Conservation (phyloP, 139 green algal species). For the Volvox reticuliferus region DNA sequence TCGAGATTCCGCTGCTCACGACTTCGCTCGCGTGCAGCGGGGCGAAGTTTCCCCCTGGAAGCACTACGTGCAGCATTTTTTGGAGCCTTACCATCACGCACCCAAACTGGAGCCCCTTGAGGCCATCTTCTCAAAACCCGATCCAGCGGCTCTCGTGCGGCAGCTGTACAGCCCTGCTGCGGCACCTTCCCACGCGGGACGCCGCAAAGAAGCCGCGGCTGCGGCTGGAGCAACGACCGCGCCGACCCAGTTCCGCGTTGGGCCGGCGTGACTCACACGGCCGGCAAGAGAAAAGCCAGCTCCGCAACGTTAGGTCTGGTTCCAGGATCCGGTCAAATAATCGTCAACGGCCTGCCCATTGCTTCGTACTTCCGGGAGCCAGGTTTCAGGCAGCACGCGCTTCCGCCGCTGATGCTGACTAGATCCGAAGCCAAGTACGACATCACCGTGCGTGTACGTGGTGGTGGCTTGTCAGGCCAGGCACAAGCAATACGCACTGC, state of each 20-base stretch:
- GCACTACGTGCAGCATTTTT: slow-evolving; percentile 61
- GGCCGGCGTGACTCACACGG: slow-evolving; percentile 23
- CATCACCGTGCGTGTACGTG: slow-evolving; percentile 69
- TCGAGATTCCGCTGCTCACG: slow-evolving; percentile 11
- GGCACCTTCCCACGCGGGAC: not conserved
- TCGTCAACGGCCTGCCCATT: slow-evolving; percentile 81
- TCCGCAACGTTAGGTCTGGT: slow-evolving; percentile 69
- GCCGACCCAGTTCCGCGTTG: not conserved
- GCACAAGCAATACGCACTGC: slow-evolving; percentile 87
- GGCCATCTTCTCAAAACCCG: slow-evolving; percentile 48
- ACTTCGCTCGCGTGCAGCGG: slow-evolving; percentile 46
- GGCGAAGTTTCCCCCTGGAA: slow-evolving; percentile 53
- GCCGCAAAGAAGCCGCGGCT: not conserved
- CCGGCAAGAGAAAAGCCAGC: slow-evolving; percentile 79
- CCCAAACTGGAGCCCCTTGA: slow-evolving; percentile 57
- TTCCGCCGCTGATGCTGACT: slow-evolving; percentile 87
- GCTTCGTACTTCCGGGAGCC: slow-evolving; percentile 83
- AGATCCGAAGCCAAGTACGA: slow-evolving; percentile 77
- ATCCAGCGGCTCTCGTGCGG: not conserved
- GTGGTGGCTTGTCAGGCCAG: slow-evolving; percentile 73
- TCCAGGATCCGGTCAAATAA: slow-evolving; percentile 70
- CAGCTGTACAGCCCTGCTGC: not conserved
- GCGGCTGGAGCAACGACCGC: not conserved
- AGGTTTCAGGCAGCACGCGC: slow-evolving; percentile 68
- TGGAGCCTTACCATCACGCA: slow-evolving; percentile 39